Evolutionary conservation across 495 filamentous ascomycete genomes (phyloP).

Genomic region (Tuber brumale): DNA sequence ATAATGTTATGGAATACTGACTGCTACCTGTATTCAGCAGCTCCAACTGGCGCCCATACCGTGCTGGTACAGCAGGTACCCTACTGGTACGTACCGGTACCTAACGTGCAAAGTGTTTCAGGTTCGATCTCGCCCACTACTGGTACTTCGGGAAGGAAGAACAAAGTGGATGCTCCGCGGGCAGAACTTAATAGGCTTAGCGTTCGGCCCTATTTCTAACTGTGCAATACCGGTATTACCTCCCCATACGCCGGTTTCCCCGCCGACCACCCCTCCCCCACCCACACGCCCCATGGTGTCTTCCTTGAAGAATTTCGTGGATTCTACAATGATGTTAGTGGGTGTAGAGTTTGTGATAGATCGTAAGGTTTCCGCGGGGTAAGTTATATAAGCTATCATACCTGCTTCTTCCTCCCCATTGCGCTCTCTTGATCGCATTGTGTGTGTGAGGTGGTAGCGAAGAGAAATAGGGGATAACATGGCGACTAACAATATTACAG

Average conservation of each 20-base stretch:
- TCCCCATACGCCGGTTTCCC: background rate
- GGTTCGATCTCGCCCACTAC: background rate
- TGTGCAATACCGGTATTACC: too few species aligned
- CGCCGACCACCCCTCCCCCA: background rate
- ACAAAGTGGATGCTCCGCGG: background rate
- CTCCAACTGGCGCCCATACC: background rate
- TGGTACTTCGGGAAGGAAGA: too few species aligned
- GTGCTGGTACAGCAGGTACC: background rate
- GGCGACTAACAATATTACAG: conserved; percentile 8
- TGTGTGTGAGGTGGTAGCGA: background rate
- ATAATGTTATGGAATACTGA: too few species aligned
- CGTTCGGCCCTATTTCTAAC: background rate
- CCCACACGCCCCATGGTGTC: background rate
- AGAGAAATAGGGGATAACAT: background rate
- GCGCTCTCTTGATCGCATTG: background rate
- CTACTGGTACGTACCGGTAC: background rate
- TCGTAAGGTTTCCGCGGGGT: too few species aligned
- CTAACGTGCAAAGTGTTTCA: background rate
- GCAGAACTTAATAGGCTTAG: background rate
- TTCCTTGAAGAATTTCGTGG: background rate
- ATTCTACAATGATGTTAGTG: background rate
- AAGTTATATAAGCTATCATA: background rate
- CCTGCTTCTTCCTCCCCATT: background rate
- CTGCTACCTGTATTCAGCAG: background rate
- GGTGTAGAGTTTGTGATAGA: too few species aligned